These are phyloP conservation scores for Starmerella sp. DNA, from an alignment of 805 yeast species.

Conservation along the genomic window DNA sequence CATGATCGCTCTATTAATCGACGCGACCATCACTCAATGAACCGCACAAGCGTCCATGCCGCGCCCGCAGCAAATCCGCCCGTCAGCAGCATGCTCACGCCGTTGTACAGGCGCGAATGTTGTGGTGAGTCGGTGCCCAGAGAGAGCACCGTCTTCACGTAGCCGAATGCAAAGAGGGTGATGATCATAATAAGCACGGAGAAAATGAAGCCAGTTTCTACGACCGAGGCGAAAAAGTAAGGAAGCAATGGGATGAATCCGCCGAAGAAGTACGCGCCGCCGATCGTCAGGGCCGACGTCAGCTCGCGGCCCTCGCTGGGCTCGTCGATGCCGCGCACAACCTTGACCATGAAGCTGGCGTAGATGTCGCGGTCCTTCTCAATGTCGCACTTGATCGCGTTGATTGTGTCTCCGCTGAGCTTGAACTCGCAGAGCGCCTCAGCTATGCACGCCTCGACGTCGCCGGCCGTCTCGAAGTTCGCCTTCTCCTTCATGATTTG, in stretches of 20 bases:
- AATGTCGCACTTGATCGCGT: conserved; percentile 64
- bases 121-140: conserved; percentile 66
- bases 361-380: conserved; percentile 65
- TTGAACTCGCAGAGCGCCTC: conserved; percentile 67
- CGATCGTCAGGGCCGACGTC: conserved; percentile 81
- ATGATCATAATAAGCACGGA: conserved; percentile 73
- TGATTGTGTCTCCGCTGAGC: conserved; percentile 57
- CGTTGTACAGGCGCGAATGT: conserved; percentile 45
- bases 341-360: conserved; percentile 77
- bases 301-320: conserved; percentile 88
- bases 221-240: conserved; percentile 70
- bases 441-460: conserved; percentile 63
- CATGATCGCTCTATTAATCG: too few relatives aligned
- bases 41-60: conserved; percentile 83
- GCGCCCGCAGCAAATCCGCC: conserved; percentile 98
- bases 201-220: conserved; percentile 61
- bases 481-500: conserved; percentile 26
- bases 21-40: conserved; percentile 40
- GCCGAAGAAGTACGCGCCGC: conserved; percentile 77
- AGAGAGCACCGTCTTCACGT: conserved; percentile 69
- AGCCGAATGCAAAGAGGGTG: conserved; percentile 81
- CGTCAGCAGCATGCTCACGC: conserved; percentile 81
- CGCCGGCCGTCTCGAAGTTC: conserved; percentile 20
- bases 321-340: conserved; percentile 87
- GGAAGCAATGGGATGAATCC: conserved; percentile 88